phyloP scores from a whole-genome alignment of 805 yeast genomes.

The Candida krabiensis region DNA sequence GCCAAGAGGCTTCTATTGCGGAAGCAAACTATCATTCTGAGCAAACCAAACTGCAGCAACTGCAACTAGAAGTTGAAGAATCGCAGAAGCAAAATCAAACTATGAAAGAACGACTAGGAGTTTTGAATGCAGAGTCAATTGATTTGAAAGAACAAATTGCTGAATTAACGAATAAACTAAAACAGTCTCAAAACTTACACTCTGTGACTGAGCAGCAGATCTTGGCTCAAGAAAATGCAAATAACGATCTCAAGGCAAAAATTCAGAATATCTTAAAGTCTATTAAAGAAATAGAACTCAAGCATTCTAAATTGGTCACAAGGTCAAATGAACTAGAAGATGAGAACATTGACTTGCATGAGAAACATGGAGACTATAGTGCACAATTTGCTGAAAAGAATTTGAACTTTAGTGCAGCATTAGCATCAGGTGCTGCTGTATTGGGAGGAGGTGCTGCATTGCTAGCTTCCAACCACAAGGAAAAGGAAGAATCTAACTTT shows the following conservation, averaged over 20 bases:
- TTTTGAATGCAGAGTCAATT: constrained; percentile 63
- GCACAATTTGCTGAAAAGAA: constrained; percentile 33
- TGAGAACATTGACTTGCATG: constrained; percentile 43
- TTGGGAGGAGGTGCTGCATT: constrained; percentile 25
- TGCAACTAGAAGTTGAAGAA: constrained; percentile 59
- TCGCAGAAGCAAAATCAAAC: constrained; percentile 67
- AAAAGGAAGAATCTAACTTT: not conserved
- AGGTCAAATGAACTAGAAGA: constrained; percentile 31
- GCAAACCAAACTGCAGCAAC: constrained; percentile 60
- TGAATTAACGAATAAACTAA: constrained; percentile 50
- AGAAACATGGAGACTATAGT: constrained; percentile 30
- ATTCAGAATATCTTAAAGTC: constrained; percentile 25
- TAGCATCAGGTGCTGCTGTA: constrained; percentile 28
- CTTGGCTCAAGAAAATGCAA: constrained; percentile 52
- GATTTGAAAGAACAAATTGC: constrained; percentile 59
- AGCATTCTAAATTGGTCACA: constrained; percentile 23
- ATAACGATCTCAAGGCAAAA: constrained; percentile 34
- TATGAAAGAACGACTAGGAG: constrained; percentile 67
- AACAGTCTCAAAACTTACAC: constrained; percentile 60
- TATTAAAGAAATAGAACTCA: constrained; percentile 27
- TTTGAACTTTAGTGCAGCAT: constrained; percentile 28
- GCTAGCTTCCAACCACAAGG: constrained; percentile 13
- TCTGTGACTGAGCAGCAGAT: constrained; percentile 71
- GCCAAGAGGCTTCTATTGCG: constrained; percentile 69
- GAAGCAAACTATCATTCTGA: constrained; percentile 78